Evolutionary conservation across 768 basidiomycete genomes (phyloP).

Genomic region (Thelephora aurantiotincta): DNA sequence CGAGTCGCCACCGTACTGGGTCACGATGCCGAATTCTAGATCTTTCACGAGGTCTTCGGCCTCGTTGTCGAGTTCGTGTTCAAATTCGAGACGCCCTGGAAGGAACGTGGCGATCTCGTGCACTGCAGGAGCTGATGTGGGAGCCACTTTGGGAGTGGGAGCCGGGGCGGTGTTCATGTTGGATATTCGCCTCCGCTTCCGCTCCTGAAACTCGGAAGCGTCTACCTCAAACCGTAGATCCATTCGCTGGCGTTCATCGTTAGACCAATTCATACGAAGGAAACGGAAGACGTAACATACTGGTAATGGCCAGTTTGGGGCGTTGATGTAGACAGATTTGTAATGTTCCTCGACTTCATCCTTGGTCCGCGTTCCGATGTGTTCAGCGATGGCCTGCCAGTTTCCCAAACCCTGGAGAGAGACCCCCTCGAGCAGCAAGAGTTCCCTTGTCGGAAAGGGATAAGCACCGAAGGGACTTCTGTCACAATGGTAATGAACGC

Average conservation of each 20-base stretch:
- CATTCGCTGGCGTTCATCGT: slow-evolving; percentile 18
- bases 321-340: slow-evolving; percentile 63
- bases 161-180: slow-evolving; percentile 48
- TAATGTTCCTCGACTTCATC: slow-evolving; percentile 93
- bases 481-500: slow-evolving; percentile 13
- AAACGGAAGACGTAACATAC: slow-evolving; percentile 27
- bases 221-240: slow-evolving; percentile 57
- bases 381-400: slow-evolving; percentile 92
- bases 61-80: slow-evolving; percentile 94
- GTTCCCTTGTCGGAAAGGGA: slow-evolving; percentile 41
- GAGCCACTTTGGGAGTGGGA: slow-evolving; percentile 53
- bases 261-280: slow-evolving; percentile 4
- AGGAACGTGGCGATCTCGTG: slow-evolving; percentile 91
- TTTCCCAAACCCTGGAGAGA: slow-evolving; percentile 86
- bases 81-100: slow-evolving; percentile 96
- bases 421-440: slow-evolving; percentile 80
- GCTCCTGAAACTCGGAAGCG: slow-evolving; percentile 71
- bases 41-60: slow-evolving; percentile 93
- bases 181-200: slow-evolving; percentile 82
- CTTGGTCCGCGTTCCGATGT: slow-evolving; percentile 86
- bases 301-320: slow-evolving; percentile 67
- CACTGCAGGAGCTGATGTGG: slow-evolving; percentile 80
- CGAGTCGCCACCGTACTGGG: slow-evolving; percentile 72
- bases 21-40: slow-evolving; percentile 86
- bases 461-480: not conserved